Base-by-base conservation (phyloP, 2,329 filamentous ascomycete genomes). In the Dissoconium aciculare region DNA sequence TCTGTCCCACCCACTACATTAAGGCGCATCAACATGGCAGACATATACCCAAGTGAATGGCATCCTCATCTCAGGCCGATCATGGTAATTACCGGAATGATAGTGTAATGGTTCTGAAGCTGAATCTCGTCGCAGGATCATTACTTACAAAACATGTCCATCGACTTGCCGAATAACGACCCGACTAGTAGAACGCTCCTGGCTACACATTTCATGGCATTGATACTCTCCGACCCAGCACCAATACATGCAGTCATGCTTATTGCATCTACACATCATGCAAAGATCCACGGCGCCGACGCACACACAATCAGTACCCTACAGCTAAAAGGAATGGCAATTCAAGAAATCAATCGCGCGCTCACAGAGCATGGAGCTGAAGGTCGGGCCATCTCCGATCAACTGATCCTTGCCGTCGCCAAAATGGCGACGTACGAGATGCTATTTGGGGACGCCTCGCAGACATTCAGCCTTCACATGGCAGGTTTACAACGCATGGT, bases 371-470 rank as follows among this genome's bases (percentile, higher is more conserved):
- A 49, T 15, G 24, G 34, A 12, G 24, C 32, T 2, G 32, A 35
- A 12, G 36, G 38, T 3, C 38, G 47, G 15, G 39, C 41, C 4
- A 44, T 55, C 5, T 57, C 47, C 36, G 62, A 66, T 39, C 55
- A 55, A 10, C 37, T 65, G 17, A 55, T 67, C 30, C 59, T 57
- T 5, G 62, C 64, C 3, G 60, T 65, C 3, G 60, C 60, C 17
- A 62, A 64, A 38, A 63, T 68, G 62, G 64, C 63, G 6, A 60
- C 57, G 36, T 67, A 63, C 42, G 64, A 68, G 41, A 62, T 62
- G n/a, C 59, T 66, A 37, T 64, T 59, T 38, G 63, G 63, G 13
- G 8, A 23, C n/a, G 52, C 55, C 12, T 40, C 52, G 12, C 43
- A 51, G 3, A 52, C 54, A 10, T 67, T 61, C 35, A 46, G 54